Evolutionary conservation across 2,329 filamentous ascomycete genomes (phyloP).

Genomic region (Plectosphaerella plurivora): DNA sequence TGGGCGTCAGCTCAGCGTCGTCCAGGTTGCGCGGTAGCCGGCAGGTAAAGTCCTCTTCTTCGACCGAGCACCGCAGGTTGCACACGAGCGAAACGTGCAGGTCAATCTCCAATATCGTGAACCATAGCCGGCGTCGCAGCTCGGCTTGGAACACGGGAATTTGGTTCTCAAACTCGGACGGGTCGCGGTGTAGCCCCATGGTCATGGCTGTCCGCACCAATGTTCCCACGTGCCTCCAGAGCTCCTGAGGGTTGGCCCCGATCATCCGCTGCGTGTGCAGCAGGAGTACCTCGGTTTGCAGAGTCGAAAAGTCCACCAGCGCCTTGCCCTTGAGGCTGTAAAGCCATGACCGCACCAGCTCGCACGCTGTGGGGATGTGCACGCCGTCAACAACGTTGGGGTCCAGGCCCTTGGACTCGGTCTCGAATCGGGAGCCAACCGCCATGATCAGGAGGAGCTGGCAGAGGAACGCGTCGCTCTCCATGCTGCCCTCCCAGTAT

Average conservation of each 20-base stretch:
- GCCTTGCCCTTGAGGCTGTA: conserved; percentile 48
- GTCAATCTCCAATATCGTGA: conserved; percentile 52
- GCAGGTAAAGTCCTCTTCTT: conserved; percentile 50
- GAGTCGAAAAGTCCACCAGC: conserved; percentile 44
- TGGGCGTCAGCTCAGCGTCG: conserved; percentile 42
- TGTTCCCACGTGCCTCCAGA: conserved; percentile 51
- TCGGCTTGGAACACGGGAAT: conserved; percentile 49
- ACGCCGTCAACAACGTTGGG: conserved; percentile 36
- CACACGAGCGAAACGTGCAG: conserved; percentile 49
- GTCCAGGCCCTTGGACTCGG: conserved; percentile 41
- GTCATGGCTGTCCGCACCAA: conserved; percentile 55
- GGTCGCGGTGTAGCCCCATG: conserved; percentile 54
- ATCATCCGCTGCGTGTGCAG: conserved; percentile 49
- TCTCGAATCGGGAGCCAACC: conserved; percentile 48
- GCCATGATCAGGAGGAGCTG: conserved; percentile 49
- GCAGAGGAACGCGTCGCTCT: conserved; percentile 46
- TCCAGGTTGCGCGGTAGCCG: conserved; percentile 48
- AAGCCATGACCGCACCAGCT: conserved; percentile 50
- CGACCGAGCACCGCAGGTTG: conserved; percentile 45
- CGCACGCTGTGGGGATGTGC: conserved; percentile 52
- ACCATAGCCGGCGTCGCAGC: conserved; percentile 51
- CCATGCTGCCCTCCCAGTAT: conserved; percentile 45
- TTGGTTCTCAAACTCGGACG: conserved; percentile 45
- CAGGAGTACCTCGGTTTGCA: conserved; percentile 51
- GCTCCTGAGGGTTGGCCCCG: conserved; percentile 40